Base-by-base conservation (phyloP, 1,284 basidiomycete species). In the Lentinula novae-zelandiae region DNA sequence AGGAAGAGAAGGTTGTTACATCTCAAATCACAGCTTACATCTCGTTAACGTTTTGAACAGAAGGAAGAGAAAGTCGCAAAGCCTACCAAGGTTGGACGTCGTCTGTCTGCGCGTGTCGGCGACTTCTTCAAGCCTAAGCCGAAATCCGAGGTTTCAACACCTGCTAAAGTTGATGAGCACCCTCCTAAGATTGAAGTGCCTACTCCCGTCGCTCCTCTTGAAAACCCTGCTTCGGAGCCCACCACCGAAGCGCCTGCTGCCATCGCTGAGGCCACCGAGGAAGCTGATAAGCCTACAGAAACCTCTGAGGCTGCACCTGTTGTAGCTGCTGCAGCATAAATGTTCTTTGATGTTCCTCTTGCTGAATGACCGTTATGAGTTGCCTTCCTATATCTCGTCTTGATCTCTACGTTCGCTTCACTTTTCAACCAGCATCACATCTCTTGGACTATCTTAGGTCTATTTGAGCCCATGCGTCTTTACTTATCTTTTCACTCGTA, bases 131-230 rank as follows among this genome's bases (percentile, higher is more conserved):
- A 89, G 79, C 69, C 84, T 65, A 92, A 86, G 82, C 80, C 84
- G 69, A 89, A 85, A 75, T 71, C 80, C 42, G 90, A 90, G 72
- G 80, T 85, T 54, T 72, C 82, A 50, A 75, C 88, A 7, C 88
- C 90, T 58, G 82, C 93, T 60, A 93, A 93, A 80, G 91, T 95
- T 62, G 91, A 92, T 66, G 89, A 90, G 78, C 82, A 88, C 68
- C 89, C 90, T 34, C 87, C 87, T 60, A 88, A 87, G 79, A 87
- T 91, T 65, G 89, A 89, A 60, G 86, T 90, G 76, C 87, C 89
- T 55, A 69, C 79, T 56, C 87, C 86, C 34, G 85, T 90, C 64
- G 87, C 87, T 61, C 88, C 89, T 64, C 79, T 91, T 63, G 91
- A 92, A 76, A 84, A 89, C 75, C 88, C 87, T 33, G 85, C 79